phyloP scores from a whole-genome alignment of 2,329 filamentous ascomycete genomes.

The Aciculosporium take region DNA sequence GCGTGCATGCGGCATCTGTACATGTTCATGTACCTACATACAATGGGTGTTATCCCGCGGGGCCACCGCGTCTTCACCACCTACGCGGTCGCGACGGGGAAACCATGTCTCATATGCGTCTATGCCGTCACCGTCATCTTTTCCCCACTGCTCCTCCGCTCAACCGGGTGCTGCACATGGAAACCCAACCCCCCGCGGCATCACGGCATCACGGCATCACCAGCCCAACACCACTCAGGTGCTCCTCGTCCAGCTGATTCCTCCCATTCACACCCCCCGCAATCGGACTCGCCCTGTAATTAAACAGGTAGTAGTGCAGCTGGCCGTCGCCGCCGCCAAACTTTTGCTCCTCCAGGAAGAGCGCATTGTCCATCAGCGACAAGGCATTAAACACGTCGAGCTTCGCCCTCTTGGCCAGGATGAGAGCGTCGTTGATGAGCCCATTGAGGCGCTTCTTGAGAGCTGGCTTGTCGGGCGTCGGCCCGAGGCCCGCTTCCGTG shows the following conservation, averaged over 20 bases:
- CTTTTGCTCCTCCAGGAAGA: constrained; percentile 88
- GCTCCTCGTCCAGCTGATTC: constrained; percentile 63
- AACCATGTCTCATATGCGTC: too few species aligned
- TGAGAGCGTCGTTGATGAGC: constrained; percentile 71
- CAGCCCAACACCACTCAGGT: constrained; percentile 76
- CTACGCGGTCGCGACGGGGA: too few species aligned
- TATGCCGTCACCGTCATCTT: too few species aligned
- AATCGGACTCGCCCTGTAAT: constrained; percentile 82
- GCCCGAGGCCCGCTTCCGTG: constrained; percentile 58
- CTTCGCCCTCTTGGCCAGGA: constrained; percentile 66
- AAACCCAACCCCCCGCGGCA: too few species aligned
- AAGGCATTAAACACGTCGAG: constrained; percentile 97
- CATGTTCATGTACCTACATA: too few species aligned
- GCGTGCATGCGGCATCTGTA: too few species aligned
- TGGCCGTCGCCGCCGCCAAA: constrained; percentile 91
- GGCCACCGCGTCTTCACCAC: too few species aligned
- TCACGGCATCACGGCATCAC: constrained; percentile 62
- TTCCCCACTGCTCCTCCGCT: too few species aligned
- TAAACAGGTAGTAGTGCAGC: constrained; percentile 94
- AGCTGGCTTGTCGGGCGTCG: constrained; percentile 37
- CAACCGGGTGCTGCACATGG: too few species aligned
- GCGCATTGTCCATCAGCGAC: constrained; percentile 80
- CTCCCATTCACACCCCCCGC: constrained; percentile 68
- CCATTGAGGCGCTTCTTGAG: constrained; percentile 69
- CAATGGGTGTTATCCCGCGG: too few species aligned